These are phyloP conservation scores for Ogataea methanolica DNA, from an alignment of 805 yeast genomes.

Conservation along the genomic window DNA sequence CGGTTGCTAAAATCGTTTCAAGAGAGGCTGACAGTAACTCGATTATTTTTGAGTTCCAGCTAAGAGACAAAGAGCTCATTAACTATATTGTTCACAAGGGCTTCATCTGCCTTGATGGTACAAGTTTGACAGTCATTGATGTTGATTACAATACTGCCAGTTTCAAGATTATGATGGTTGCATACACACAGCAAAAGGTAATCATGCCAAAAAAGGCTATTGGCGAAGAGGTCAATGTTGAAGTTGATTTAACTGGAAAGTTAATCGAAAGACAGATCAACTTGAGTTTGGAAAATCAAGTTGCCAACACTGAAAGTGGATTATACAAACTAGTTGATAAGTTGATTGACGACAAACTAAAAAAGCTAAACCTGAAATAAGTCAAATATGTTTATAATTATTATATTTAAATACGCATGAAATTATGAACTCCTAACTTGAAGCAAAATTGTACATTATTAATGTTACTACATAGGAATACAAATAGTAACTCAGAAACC, in stretches of 20 bases:
- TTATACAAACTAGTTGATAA: slow-evolving; percentile 45
- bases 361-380: slow-evolving; percentile 3
- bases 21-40: slow-evolving; percentile 68
- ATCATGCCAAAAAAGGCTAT: slow-evolving; percentile 59
- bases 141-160: slow-evolving; percentile 56
- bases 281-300: slow-evolving; percentile 49
- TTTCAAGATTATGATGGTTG: slow-evolving; percentile 86
- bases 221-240: slow-evolving; percentile 76
- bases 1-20: slow-evolving; percentile 62
- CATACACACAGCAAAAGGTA: slow-evolving; percentile 83
- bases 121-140: slow-evolving; percentile 80
- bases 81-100: slow-evolving; percentile 93
- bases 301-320: slow-evolving; percentile 42
- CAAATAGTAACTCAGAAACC: slow-evolving; percentile 20
- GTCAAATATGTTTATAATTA: neutral
- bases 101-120: slow-evolving; percentile 88
- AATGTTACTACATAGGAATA: neutral
- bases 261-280: slow-evolving; percentile 82
- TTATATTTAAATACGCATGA: neutral
- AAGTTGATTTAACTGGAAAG: slow-evolving; percentile 93
- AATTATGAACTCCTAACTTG: neutral
- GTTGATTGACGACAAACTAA: slow-evolving; percentile 42
- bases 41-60: slow-evolving; percentile 65
- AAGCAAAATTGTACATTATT: neutral
- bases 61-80: slow-evolving; percentile 56